Base-by-base conservation (phyloP, 345 rosid genomes). In the Hibiscus tridactylites region DNA sequence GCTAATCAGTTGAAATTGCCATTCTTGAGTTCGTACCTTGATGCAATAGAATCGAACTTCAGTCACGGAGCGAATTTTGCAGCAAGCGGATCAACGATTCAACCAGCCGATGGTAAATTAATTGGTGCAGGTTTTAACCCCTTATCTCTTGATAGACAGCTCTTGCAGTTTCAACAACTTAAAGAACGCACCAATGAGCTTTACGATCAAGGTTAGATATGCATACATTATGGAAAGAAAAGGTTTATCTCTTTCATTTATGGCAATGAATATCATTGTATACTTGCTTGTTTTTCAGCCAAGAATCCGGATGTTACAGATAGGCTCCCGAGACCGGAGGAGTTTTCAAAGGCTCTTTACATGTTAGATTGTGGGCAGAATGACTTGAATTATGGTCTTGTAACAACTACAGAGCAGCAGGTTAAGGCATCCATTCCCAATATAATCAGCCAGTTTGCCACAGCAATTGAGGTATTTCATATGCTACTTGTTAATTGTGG, bases 51-150 rank as follows among this genome's bases (percentile, higher is more conserved):
- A 9, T 17, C 75, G 10, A 75, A 75, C 68, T 75, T 73, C 35
- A 24, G 53, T 31, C 71, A 75, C 15, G 84, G 77, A 64, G 79
- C 84, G 5, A 81, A 73, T 69, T 81, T 78, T 50, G 81, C 81
- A 35, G 56, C 75, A 9, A 11, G 67, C 21, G 73, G 68, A 54
- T 64, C 81, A 6, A 78, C 79, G 53, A 58, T 73, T 56, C 75
- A 70, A 61, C 77, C 72, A 1, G 16, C 2, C 5, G 28, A 72
- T 59, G 39, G 9, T 9, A 64, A 10, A 11, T 10, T 78, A 59
- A 31, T 61, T 73, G 66, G 19, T 9, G 73, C 17, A 12, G 77
- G 77, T 3, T 78, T 47, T 16, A 77, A 31, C 31, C 62, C 77
- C 33, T n/a, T 81, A 0, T 68, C 81, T 35, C 75, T 81, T 15